Evolutionary conservation across 2,329 filamentous ascomycete species (phyloP), one percentile per base, ranked within the genome.

Genomic region (Hypoxylon sp.): DNA sequence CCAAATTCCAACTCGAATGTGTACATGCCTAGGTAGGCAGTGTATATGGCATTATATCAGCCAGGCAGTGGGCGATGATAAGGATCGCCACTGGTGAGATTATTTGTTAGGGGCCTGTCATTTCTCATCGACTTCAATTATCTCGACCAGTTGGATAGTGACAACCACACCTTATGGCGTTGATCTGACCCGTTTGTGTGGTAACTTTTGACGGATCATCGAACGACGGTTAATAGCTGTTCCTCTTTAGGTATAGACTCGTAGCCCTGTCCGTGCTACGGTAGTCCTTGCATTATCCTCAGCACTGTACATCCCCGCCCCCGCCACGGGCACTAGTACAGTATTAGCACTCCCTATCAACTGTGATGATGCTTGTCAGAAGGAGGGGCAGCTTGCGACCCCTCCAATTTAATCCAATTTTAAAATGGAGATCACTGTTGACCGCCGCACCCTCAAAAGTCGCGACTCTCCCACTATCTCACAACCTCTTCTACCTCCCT

Each of bases 371-470:
- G 25, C 53, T 55, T 63, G 55, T 50, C 27, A 33, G 57, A 65
- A 55, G 54, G 66, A 67, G 66, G 69, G 69, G 66, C 63, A 65
- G 40, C 61, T 55, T 53, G 46, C n/a, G 25, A 70, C 69, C 69
- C 69, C 69, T 72, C 69, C 63, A 72, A 68, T 68, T 68, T 71
- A 58, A 51, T 71, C 64, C 61, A 57, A 71, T 70, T 67, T 70
- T 68, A 67, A 69, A 65, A 61, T 64, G 58, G 58, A 61, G 64
- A 67, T 69, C 20, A 20, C 35, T 61, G 27, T 70, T 72, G 69
- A 72, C 69, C 69, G 69, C 67, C 59, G 66, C 59, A 62, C 57
- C 57, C 17, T 62, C 57, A 53, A 64, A 65, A 69, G 63, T 70
- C 40, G 60, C 63, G 62, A 66, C 35, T 55, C 50, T 61, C 50